These are phyloP conservation scores for Yamadazyma scolyti DNA, from an alignment of 805 yeast genomes.

Conservation along the genomic window DNA sequence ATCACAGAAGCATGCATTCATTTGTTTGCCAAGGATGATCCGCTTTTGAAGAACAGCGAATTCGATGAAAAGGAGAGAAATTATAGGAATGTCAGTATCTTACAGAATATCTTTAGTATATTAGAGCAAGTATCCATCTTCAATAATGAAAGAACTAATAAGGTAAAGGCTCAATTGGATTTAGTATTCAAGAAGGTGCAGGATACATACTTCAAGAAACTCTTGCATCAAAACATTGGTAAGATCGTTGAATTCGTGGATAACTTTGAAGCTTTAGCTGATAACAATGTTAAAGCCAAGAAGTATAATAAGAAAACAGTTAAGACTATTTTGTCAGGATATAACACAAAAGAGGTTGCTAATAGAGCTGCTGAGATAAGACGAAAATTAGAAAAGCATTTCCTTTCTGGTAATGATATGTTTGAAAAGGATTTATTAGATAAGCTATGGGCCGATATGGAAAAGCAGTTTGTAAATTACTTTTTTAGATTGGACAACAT, in stretches of 20 bases:
- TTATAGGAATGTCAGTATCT: slow-evolving; percentile 34
- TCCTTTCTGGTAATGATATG: slow-evolving; percentile 35
- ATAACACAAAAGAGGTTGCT: slow-evolving; percentile 57
- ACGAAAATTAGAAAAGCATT: slow-evolving; percentile 55
- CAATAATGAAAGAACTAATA: slow-evolving; percentile 18
- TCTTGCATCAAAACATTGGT: slow-evolving; percentile 52
- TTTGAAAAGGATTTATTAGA: slow-evolving; percentile 54
- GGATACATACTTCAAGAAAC: slow-evolving; percentile 29
- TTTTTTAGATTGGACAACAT: slow-evolving; percentile 53
- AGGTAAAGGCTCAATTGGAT: slow-evolving; percentile 21
- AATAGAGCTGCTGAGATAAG: slow-evolving; percentile 53
- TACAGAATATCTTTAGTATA: slow-evolving; percentile 37
- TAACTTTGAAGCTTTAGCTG: slow-evolving; percentile 53
- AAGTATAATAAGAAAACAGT: slow-evolving; percentile 61
- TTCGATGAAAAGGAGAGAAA: slow-evolving; percentile 43
- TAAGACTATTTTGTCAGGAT: slow-evolving; percentile 51
- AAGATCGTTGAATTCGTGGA: slow-evolving; percentile 62
- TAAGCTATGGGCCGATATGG: slow-evolving; percentile 68
- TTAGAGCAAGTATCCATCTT: slow-evolving; percentile 26
- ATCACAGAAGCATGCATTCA: slow-evolving; percentile 31
- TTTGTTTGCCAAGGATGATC: slow-evolving; percentile 39
- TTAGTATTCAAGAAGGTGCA: slow-evolving; percentile 25
- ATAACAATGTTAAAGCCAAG: slow-evolving; percentile 54
- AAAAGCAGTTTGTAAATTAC: slow-evolving; percentile 55
- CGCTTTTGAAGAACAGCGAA: slow-evolving; percentile 39